Evolutionary conservation across 768 basidiomycete species (phyloP), one percentile per base, ranked within the genome.

Genomic region (Agaricus subrufescens): DNA sequence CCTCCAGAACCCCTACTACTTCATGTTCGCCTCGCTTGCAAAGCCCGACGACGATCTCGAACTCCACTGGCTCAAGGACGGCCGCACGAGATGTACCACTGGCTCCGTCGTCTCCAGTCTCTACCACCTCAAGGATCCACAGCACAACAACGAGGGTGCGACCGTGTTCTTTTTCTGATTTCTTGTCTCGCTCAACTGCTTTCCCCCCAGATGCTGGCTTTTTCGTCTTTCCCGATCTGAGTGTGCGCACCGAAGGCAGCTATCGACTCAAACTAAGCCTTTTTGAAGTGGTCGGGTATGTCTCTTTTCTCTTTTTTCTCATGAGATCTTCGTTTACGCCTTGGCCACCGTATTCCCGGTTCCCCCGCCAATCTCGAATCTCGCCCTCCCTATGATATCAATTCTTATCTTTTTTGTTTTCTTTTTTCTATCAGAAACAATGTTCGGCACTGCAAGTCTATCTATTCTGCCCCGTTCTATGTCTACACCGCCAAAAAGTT

Each of bases 401-500:
- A 39, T 37, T 34, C 10, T 30, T 39, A 38, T 27, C 40, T 19
- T 42, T 43, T 43, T 39, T 46, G 40, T 31, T 50, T 40, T 40
- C 29, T 34, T 43, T 44, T 38, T 52, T 42, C 15, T 30, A 30
- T 15, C 68, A 91, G 90, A 12, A 86, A 87, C 63, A 88, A 87
- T 58, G 92, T 96, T 38, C 86, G 86, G 42, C 93, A 94, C 66
- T 95, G 94, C 74, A 91, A 91, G 65, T 89, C 87, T 0, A 92
- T 94, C 56, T 89, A 87, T 70, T 94, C 92, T 0, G 82, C 86
- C 1, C 84, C 90, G 0, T 98, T 98, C 71, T 93, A 94, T 60
- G 95, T 97, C 10, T 97, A 94, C 68, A 94, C 94, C 0, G 91
- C 93, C 14, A 97, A 97, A 79, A 94, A 94, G 71, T 97, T 96